A percentile compares a stretch with the other conserved stretches of the same genome.
Evolutionary conservation across 2,329 filamentous ascomycete genomes (phyloP).

Genomic region (Aquanectria penicillioides): DNA sequence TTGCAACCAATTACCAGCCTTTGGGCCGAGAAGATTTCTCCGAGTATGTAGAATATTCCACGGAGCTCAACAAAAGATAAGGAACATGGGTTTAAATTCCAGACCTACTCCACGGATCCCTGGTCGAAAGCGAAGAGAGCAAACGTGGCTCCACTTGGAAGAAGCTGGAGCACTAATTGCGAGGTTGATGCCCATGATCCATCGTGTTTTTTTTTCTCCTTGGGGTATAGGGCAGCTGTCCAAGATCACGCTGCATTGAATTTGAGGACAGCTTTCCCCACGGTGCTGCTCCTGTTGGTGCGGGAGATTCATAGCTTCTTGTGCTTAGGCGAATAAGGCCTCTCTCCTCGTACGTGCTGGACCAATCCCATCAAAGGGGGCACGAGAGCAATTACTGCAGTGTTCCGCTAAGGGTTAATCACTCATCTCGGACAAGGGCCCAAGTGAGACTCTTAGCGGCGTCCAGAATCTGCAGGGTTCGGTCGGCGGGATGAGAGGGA

Average conservation of each 20-base stretch:
- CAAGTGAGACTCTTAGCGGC: conserved; percentile 14
- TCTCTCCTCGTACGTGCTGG: conserved; percentile 1
- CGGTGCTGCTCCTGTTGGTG: no score
- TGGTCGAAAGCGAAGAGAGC: neutral
- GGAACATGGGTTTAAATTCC: neutral
- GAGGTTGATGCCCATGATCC: neutral
- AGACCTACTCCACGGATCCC: conserved; percentile 12
- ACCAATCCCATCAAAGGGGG: conserved; percentile 14
- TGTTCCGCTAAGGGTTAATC: conserved; percentile 19
- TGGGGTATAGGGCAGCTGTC: neutral
- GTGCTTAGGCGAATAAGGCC: neutral
- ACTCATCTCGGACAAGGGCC: conserved; percentile 16
- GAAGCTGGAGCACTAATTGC: neutral
- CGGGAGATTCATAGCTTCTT: neutral
- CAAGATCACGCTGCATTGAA: neutral
- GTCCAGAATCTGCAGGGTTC: conserved; percentile 1
- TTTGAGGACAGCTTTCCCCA: neutral
- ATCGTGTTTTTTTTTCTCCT: neutral
- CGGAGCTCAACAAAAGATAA: conserved; percentile 25
- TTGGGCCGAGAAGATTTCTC: neutral
- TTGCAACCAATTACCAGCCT: neutral
- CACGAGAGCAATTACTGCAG: conserved; percentile 11
- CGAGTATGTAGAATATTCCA: neutral
- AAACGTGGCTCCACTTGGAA: neutral
- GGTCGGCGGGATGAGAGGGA: neutral